A percentile compares a stretch with the other conserved stretches of the same genome.
phyloP scores from a whole-genome alignment of 2,329 filamentous ascomycete genomes.

The Paecilomyces variotii region DNA sequence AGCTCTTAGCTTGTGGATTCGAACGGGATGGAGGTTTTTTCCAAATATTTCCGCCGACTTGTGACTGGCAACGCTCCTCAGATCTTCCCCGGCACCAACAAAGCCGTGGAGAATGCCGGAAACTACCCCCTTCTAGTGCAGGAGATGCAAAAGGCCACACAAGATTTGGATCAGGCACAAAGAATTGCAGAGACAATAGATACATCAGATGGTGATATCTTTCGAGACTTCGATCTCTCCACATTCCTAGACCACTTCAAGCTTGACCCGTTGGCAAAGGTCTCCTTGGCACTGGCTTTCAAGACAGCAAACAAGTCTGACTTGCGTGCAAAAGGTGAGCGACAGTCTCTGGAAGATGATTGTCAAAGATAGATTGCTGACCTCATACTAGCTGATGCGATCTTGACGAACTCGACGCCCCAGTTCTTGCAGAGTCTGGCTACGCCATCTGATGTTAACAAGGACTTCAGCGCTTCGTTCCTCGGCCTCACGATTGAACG shows the following conservation, averaged over 20 bases:
- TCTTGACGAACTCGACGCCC: constrained; percentile 70
- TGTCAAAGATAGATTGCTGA: constrained; percentile 1
- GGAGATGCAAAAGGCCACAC: constrained; percentile 79
- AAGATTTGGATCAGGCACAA: constrained; percentile 71
- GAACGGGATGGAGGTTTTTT: constrained; percentile 98
- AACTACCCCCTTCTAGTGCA: constrained; percentile 75
- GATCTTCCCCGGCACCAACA: constrained; percentile 75
- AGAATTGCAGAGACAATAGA: constrained; percentile 94
- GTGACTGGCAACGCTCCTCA: constrained; percentile 83
- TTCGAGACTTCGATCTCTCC: constrained; percentile 92
- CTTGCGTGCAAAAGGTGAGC: constrained; percentile 77
- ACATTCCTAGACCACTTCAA: constrained; percentile 96
- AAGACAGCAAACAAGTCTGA: constrained; percentile 73
- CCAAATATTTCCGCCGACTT: constrained; percentile 89
- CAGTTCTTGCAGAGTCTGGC: constrained; percentile 72
- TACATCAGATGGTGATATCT: constrained; percentile 81
- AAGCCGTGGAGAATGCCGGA: constrained; percentile 65
- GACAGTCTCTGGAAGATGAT: background rate
- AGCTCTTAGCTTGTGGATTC: constrained; percentile 73
- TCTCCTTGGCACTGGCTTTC: constrained; percentile 79
- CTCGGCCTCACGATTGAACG: constrained; percentile 76
- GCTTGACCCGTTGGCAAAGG: constrained; percentile 79
- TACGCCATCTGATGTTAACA: constrained; percentile 53
- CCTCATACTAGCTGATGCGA: constrained; percentile 64
- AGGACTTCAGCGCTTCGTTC: constrained; percentile 61